A percentile compares a stretch with the other conserved stretches of the same genome.
These are phyloP conservation scores for Rhodotorula sp. DNA, from an alignment of 1,284 basidiomycete genomes.

Conservation along the genomic window DNA sequence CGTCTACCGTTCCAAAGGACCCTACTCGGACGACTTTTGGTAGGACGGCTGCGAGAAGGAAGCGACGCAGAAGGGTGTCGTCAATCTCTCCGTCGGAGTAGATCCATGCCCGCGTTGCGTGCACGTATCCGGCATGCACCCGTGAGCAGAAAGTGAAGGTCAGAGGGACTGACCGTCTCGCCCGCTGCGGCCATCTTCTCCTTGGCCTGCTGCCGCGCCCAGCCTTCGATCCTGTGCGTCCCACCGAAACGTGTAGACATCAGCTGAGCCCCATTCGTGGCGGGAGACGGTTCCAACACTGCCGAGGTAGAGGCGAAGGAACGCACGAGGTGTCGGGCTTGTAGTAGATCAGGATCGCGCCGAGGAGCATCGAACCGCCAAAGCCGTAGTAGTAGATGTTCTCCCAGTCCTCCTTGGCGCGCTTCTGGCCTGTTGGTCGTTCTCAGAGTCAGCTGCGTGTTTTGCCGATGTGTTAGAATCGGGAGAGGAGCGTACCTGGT, in stretches of 20 bases:
- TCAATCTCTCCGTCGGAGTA: neutral
- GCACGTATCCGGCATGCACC: neutral
- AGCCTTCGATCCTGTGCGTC: conserved; percentile 33
- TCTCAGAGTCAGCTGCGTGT: conserved; percentile 40
- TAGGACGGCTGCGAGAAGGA: conserved; percentile 18
- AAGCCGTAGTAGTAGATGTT: conserved; percentile 78
- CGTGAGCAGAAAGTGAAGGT: neutral
- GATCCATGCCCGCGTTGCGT: neutral
- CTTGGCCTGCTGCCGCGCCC: conserved; percentile 37
- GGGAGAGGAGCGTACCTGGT: conserved; percentile 20
- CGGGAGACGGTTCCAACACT: no score
- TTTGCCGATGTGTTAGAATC: neutral
- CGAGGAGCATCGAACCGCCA: conserved; percentile 81
- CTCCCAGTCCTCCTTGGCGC: conserved; percentile 85
- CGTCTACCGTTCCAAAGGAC: neutral
- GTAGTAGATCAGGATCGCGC: conserved; percentile 77
- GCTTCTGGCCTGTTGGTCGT: conserved; percentile 63
- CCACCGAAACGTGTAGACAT: no score
- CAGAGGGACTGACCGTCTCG: conserved; percentile 26
- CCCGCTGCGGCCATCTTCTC: conserved; percentile 31
- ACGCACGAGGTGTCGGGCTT: conserved; percentile 72
- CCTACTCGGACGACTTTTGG: conserved; percentile 23
- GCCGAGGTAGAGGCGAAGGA: neutral
- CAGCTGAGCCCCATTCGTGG: no score
- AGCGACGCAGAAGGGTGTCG: neutral